Evolutionary conservation across 2,329 filamentous ascomycete genomes (phyloP).

Genomic region (Biscogniauxia marginata): DNA sequence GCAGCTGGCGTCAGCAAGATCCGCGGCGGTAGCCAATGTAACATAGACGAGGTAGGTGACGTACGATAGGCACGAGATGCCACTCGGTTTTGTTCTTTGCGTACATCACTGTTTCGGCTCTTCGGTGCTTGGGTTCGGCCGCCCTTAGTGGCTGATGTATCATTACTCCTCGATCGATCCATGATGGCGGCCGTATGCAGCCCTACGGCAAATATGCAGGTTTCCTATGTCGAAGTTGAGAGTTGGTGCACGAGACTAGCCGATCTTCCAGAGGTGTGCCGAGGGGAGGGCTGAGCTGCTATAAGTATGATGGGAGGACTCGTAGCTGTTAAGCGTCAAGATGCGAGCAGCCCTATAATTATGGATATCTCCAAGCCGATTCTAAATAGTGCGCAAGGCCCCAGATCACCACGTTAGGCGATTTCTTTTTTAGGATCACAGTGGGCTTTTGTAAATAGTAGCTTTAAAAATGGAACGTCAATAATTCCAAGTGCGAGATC

Average conservation of each 20-base stretch:
- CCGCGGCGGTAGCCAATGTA: neutral
- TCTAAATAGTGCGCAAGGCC: conserved; percentile 1
- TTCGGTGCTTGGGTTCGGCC: conserved; percentile 22
- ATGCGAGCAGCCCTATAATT: conserved; percentile 21
- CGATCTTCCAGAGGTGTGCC: conserved; percentile 7
- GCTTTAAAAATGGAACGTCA: neutral
- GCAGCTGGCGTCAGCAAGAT: conserved; percentile 14
- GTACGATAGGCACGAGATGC: conserved; percentile 34
- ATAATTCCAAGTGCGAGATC: neutral
- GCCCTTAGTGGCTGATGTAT: conserved; percentile 7
- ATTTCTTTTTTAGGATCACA: conserved; percentile 9
- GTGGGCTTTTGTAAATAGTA: conserved; percentile 10
- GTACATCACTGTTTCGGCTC: conserved; percentile 28
- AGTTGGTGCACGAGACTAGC: conserved; percentile 6
- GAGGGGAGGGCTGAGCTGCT: conserved; percentile 10
- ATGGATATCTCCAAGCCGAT: conserved; percentile 5
- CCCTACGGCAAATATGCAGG: conserved; percentile 6
- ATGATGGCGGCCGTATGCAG: conserved; percentile 16
- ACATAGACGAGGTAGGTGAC: conserved; percentile 14
- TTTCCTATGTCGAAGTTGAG: neutral
- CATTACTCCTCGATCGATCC: conserved; percentile 17
- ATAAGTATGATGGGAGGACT: conserved; percentile 15
- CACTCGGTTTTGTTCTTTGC: conserved; percentile 33
- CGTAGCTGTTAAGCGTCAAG: conserved; percentile 2
- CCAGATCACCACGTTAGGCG: neutral